Evolutionary conservation across 306 rosid species (phyloP), one percentile per base, ranked within the genome.

Genomic region (Echinosophora koreensis): DNA sequence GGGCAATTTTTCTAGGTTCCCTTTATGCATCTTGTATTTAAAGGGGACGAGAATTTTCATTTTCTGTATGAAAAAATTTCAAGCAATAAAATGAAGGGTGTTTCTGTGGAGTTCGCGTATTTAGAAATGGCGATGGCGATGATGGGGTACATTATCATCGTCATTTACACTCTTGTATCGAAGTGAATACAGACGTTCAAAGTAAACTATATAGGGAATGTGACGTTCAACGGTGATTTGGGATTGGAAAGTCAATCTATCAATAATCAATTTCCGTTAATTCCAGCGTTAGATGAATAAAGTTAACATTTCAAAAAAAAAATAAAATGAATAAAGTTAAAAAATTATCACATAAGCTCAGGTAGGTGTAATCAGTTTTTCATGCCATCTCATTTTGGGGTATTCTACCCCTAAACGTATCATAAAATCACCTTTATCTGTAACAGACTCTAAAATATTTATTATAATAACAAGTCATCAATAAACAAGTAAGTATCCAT

Each of bases 51-150:
- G 63, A 39, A 13, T 58, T 66, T 59, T 27, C n/a, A n/a, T n/a
- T 55, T 64, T 77, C 47, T 66, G 62, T 50, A 59, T 32, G 50
- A 16, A 74, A 66, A 46, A 7, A 16, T 4, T 73, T 62, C 50
- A 47, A 56, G 69, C 71, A 84, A 82, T 80, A 82, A 82, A 86
- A 49, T 61, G 56, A 42, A 16, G 11, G 22, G 55, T 58, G 35
- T 41, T 14, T 76, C 12, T 41, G 80, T 54, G 65, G 38, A 54
- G 73, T 65, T 54, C 51, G 10, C 11, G 14, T 18, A 35, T 34
- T 68, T 73, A 4, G 66, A 58, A 57, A 13, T 57, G 68, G 10
- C 4, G 54, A 8, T 57, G n/a, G n/a, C n/a, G 16, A 34, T n/a
- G 35, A n/a, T n/a, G 42, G 15, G 17, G 28, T 37, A 18, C 46